Evolutionary conservation across 2,329 filamentous ascomycete species (phyloP), one percentile per base, ranked within the genome.

Genomic region (Colletotrichum sp.): DNA sequence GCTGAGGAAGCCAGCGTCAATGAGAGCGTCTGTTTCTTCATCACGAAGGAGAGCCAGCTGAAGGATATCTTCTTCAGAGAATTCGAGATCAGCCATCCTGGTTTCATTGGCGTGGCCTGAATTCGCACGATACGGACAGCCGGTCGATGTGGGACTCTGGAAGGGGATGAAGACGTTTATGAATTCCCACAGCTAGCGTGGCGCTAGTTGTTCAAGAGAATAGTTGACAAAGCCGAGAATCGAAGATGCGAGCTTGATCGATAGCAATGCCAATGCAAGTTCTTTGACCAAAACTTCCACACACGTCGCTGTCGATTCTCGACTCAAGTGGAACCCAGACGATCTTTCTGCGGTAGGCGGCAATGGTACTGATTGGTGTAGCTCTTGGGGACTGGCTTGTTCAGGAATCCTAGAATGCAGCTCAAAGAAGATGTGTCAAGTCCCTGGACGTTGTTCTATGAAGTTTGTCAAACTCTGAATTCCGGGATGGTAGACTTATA

Each of bases 11-110:
- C 78, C 79, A 26, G 75, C 77, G 10, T 77, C 68, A 13, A 82
- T 79, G 28, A 83, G 78, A 26, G 77, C 75, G 57, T 83, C 81
- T 7, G 78, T 78, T 52, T 82, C 82, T 21, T 82, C 80, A 68
- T 82, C 80, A 13, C 80, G 80, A 18, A 82, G 73, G 13, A 82
- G 76, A 13, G 79, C 78, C 39, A 82, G 76, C 73, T 82, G 78
- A 69, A 80, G 60, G 28, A 80, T 77, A 24, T 82, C 80, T n/a
- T 82, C 80, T 8, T 81, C 80, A 36, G 66, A 69, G 64, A 77
- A 77, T n/a, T 60, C 36, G 36, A 49, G 62, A 65, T 49, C 62
- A 49, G 62, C 21, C 62, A 65, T 65, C 16, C 6, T 49, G 34
- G 8, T 30, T 12, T 44, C 36, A 24, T 16, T 44, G 15, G 24